Base-by-base conservation (phyloP, 257 asterid species). In the Solanum pimpinellifolium region DNA sequence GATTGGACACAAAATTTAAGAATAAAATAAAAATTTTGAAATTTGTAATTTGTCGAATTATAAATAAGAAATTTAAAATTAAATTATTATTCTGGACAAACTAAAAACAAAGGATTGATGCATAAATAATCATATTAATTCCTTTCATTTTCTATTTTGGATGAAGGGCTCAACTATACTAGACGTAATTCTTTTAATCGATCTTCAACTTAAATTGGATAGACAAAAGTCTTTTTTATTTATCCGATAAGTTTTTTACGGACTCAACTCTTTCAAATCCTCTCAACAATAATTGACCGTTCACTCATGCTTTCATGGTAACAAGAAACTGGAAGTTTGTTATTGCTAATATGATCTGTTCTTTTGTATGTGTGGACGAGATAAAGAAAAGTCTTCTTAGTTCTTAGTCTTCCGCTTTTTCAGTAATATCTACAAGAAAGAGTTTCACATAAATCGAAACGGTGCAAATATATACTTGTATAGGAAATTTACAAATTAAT, bases 401-500 rank as follows among this genome's bases (percentile, higher is more conserved):
- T 37, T 37, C 39, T 37, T 37, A 37, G 9, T 39, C 42, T 39
- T 0, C 42, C 42, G 0, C 42, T 39, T 39, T 39, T 39, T 39
- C 42, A 39, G 2, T 7, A 0, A 39, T 39, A 39, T 39, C 9
- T 39, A 39, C 9, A 9, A 41, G 3, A 41, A 41, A 41, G 44
- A 41, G 11, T 41, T 41, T 9, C 44, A 1, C 44, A 41, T 2
- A 8, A 42, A 42, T 3, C 1, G 14, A 10, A 42, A 42, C 14
- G 0, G 0, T 10, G 1, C 10, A 9, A 11, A 3, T 42, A 25
- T 25, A 25, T 25, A 42, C 47, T 9, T 42, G 0, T 23, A 62
- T 23, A 3, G 15, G 31, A 23, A 62, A 25, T 25, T 29, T 69
- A 13, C 20, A 69, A 33, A 25, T 16, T 72, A 31, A 72, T 56